These are phyloP conservation scores for Microthlaspi erraticum DNA, from an alignment of 345 rosid species.

Conservation along the genomic window DNA sequence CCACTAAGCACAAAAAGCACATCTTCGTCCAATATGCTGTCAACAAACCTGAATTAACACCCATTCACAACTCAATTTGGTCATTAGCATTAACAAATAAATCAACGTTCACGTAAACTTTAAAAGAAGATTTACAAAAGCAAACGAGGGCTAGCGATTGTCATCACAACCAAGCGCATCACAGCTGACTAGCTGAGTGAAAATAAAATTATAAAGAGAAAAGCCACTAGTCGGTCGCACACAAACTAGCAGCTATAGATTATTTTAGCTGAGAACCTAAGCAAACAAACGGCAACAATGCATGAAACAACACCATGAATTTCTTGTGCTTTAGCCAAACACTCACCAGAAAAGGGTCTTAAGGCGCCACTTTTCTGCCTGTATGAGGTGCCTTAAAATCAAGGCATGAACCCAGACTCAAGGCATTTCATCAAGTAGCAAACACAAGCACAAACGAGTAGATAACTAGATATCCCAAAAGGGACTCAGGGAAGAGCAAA, in stretches of 20 bases:
- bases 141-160: neutral
- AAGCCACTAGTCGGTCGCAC: neutral
- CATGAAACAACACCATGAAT: neutral
- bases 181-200: neutral
- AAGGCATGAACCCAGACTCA: neutral
- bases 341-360: too few species aligned
- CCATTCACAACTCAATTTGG: slow-evolving; percentile 63
- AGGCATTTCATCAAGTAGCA: neutral
- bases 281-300: neutral
- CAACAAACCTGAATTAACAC: slow-evolving; percentile 85
- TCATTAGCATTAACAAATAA: slow-evolving; percentile 49
- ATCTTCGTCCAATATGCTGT: slow-evolving; percentile 88
- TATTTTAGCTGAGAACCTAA: neutral
- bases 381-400: neutral
- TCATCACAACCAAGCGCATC: neutral
- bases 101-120: neutral
- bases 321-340: neutral
- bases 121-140: neutral
- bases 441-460: neutral
- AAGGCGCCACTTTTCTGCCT: too few species aligned
- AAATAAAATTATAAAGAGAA: neutral
- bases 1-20: slow-evolving; percentile 76
- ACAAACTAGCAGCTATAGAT: neutral
- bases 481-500: neutral
- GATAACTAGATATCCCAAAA: neutral